Conservation (phyloP, 331 rosid genomes). For the Prunus yedoensis region DNA sequence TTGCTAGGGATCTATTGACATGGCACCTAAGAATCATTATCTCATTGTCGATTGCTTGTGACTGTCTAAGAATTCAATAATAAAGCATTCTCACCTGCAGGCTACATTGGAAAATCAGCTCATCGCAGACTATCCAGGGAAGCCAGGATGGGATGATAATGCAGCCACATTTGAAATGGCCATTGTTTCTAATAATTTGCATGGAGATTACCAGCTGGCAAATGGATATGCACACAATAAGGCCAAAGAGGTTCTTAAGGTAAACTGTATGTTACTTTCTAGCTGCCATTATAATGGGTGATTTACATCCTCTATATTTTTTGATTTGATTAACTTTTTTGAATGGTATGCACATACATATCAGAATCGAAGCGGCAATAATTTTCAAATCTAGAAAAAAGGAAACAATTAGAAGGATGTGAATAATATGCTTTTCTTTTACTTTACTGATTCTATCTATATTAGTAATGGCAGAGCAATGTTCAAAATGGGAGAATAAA, state of each 20-base stretch:
- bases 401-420: background rate
- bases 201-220: conserved; percentile 93
- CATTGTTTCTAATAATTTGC: conserved; percentile 57
- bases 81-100: conserved; percentile 35
- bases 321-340: background rate
- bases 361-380: background rate
- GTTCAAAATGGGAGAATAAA: background rate
- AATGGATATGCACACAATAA: conserved; percentile 71
- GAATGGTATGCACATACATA: too few species aligned
- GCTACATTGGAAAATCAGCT: conserved; percentile 62
- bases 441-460: background rate
- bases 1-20: background rate
- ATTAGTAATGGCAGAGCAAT: background rate
- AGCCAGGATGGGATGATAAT: conserved; percentile 89
- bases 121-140: conserved; percentile 65
- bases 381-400: background rate
- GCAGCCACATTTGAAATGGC: conserved; percentile 77
- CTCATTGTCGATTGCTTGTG: conserved; percentile 7
- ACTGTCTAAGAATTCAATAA: background rate
- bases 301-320: background rate
- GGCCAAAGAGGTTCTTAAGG: conserved; percentile 68
- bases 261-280: conserved; percentile 26
- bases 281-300: background rate
- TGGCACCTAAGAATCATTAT: conserved; percentile 10
- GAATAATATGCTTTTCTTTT: too few species aligned